Conservation (phyloP, 2,329 filamentous ascomycete species). For the Ascomycota sp. region DNA sequence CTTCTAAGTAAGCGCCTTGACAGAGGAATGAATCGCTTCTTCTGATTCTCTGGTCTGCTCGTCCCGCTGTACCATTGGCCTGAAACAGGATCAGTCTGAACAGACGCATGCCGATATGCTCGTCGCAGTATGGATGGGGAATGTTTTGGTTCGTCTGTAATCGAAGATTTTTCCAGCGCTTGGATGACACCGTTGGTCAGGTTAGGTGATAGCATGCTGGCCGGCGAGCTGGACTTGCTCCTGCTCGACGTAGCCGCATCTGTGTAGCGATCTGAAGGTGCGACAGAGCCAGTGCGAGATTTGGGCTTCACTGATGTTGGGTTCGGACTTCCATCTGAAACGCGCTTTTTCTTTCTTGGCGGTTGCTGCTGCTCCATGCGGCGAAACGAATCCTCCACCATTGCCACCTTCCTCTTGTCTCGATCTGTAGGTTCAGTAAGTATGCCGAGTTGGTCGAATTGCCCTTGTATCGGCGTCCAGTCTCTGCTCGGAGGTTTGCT, state of each 20-base stretch:
- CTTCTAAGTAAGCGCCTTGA: conserved; percentile 30
- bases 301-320: conserved; percentile 19
- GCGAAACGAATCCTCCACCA: conserved; percentile 42
- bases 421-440: conserved; percentile 44
- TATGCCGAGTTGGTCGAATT: conserved; percentile 37
- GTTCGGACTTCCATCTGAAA: conserved; percentile 28
- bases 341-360: conserved; percentile 40
- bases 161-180: conserved; percentile 10
- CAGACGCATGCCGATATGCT: conserved; percentile 27
- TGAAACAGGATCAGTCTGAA: conserved; percentile 34
- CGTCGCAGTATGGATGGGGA: conserved; percentile 17
- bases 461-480: conserved; percentile 39
- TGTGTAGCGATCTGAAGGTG: conserved; percentile 21
- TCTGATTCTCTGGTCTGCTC: conserved; percentile 16
- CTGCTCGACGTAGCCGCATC: conserved; percentile 29
- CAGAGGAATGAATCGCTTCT: conserved; percentile 29
- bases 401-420: conserved; percentile 46
- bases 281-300: conserved; percentile 16
- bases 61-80: conserved; percentile 30
- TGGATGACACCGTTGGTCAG: conserved; percentile 8
- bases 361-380: conserved; percentile 39
- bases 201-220: conserved; percentile 19
- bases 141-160: conserved; percentile 12
- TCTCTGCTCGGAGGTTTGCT: conserved; percentile 50
- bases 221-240: conserved; percentile 32